These are phyloP conservation scores for Tricholomella constricta DNA, from an alignment of 768 basidiomycete genomes.

Conservation along the genomic window DNA sequence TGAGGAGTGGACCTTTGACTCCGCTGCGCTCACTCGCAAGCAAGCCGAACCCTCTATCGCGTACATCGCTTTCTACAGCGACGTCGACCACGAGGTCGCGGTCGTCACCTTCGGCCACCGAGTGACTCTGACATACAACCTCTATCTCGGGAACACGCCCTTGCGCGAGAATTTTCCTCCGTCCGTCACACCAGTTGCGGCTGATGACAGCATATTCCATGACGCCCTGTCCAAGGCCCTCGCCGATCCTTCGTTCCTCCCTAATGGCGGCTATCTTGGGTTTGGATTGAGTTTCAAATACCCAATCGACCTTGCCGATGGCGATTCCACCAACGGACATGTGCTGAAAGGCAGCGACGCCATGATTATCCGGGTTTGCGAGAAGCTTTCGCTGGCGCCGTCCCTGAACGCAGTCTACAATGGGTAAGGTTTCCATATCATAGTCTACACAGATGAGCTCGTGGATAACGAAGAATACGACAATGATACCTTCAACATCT, in stretches of 20 bases:
- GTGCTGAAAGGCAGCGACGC: conserved; percentile 33
- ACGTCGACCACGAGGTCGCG: conserved; percentile 48
- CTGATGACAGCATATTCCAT: conserved; percentile 11
- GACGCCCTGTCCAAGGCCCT: conserved; percentile 29
- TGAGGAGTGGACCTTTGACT: conserved; percentile 38
- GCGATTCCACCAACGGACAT: conserved; percentile 4
- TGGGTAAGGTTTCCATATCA: background rate
- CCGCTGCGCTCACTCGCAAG: conserved; percentile 11
- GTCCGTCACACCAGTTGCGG: conserved; percentile 6
- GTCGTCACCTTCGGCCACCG: conserved; percentile 38
- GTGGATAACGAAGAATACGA: background rate
- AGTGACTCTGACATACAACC: conserved; percentile 45
- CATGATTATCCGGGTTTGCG: conserved; percentile 22
- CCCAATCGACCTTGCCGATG: conserved; percentile 26
- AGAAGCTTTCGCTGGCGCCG: background rate
- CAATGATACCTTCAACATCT: background rate
- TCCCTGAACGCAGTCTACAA: background rate
- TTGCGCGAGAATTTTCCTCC: background rate
- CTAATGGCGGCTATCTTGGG: conserved; percentile 39
- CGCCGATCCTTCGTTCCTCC: conserved; percentile 33
- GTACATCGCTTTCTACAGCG: conserved; percentile 38
- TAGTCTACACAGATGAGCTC: background rate
- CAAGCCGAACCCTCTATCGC: conserved; percentile 27
- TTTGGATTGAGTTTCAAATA: conserved; percentile 43
- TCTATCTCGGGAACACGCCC: conserved; percentile 26